These are phyloP conservation scores for Chaetomium globosum DNA, from an alignment of 2,329 filamentous ascomycete species.

Conservation along the genomic window DNA sequence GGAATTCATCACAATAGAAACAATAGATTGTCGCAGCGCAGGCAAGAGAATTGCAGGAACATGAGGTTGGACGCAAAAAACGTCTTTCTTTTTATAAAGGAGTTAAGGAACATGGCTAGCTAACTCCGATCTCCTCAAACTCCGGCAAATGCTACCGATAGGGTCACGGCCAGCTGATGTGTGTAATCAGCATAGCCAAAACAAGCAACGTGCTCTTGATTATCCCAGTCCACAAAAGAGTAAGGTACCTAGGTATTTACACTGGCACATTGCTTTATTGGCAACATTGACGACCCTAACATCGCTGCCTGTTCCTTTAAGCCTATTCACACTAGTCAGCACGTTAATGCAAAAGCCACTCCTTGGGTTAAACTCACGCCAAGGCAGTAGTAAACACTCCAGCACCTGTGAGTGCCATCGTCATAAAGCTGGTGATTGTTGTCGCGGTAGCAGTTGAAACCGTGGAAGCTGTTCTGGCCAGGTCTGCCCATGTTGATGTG, in stretches of 20 bases:
- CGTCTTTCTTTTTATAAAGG: background rate
- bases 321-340: background rate
- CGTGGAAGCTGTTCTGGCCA: conserved; percentile 7
- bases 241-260: background rate
- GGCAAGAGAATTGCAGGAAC: background rate
- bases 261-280: background rate
- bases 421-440: conserved; percentile 11
- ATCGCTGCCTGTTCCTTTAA: background rate
- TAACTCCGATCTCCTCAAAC: background rate
- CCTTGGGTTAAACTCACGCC: background rate
- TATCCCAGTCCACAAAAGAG: background rate
- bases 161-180: background rate
- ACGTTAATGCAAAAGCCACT: background rate
- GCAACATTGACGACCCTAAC: background rate
- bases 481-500: background rate
- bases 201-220: background rate
- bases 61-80: background rate
- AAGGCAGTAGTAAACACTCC: conserved; percentile 13
- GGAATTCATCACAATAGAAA: background rate
- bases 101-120: background rate
- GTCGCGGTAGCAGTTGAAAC: conserved; percentile 14
- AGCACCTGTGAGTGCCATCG: background rate
- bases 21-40: background rate
- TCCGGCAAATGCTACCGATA: background rate
- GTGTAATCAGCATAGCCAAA: background rate